phyloP scores from a whole-genome alignment of 805 yeast species.

The Metschnikowia matae region DNA sequence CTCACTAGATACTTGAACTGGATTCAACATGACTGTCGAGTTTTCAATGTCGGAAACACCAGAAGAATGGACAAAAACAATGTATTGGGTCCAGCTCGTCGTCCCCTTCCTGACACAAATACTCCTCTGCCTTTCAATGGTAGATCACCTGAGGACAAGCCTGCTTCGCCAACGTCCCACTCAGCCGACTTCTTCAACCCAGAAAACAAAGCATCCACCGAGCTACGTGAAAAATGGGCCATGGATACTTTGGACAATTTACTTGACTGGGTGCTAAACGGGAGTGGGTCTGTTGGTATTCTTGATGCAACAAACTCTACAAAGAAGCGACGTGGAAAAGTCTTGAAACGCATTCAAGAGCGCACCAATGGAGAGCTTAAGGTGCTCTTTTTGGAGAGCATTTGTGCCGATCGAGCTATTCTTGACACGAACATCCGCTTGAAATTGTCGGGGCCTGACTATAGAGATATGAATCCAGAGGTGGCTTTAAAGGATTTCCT shows the following conservation, averaged over 20 bases:
- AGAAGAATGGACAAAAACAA: slow-evolving; percentile 61
- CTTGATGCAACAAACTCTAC: slow-evolving; percentile 84
- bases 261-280: slow-evolving; percentile 72
- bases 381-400: slow-evolving; percentile 79
- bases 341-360: slow-evolving; percentile 52
- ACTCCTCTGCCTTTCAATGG: slow-evolving; percentile 30
- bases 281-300: slow-evolving; percentile 88
- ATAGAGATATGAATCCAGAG: slow-evolving; percentile 77
- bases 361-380: slow-evolving; percentile 61
- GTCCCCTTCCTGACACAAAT: slow-evolving; percentile 48
- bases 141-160: slow-evolving; percentile 12
- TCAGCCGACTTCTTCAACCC: slow-evolving; percentile 86
- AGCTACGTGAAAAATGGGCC: slow-evolving; percentile 90
- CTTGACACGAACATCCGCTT: slow-evolving; percentile 81
- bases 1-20: slow-evolving; percentile 87
- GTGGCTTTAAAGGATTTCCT: slow-evolving; percentile 75
- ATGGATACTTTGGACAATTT: slow-evolving; percentile 85
- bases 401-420: slow-evolving; percentile 75
- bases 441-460: slow-evolving; percentile 91
- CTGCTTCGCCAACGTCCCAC: slow-evolving; percentile 41
- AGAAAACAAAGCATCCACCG: slow-evolving; percentile 57
- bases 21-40: slow-evolving; percentile 86
- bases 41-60: slow-evolving; percentile 94
- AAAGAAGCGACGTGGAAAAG: slow-evolving; percentile 55
- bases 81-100: slow-evolving; percentile 62